Percentiles rank a stretch among this genome's conserved stretches.
Evolutionary conservation across 75 land plant genomes (phyloP).

Genomic region (Azolla pinnata): DNA sequence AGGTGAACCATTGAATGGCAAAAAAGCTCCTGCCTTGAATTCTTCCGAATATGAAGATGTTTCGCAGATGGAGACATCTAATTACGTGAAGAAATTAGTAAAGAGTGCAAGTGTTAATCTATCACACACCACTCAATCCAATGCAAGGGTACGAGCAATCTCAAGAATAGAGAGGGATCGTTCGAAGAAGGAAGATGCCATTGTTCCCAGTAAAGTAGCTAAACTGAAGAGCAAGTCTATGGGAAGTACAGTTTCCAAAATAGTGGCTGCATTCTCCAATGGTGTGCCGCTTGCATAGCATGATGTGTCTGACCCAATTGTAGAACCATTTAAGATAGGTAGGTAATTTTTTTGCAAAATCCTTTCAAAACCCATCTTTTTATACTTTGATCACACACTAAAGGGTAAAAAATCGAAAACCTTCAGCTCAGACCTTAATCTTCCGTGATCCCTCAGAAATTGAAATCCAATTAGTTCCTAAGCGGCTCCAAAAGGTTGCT

Average conservation of each 20-base stretch:
- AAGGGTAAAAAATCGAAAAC: too few species aligned
- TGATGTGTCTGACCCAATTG: too few species aligned
- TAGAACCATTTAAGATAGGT: too few species aligned
- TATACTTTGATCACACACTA: too few species aligned
- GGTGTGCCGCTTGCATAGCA: too few species aligned
- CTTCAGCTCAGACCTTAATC: too few species aligned
- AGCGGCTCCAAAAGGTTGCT: too few species aligned
- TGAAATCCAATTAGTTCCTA: too few species aligned
- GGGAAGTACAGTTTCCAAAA: slow-evolving; percentile 3
- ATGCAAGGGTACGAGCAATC: not conserved
- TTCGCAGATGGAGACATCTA: not conserved
- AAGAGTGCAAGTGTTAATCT: slow-evolving; percentile 1
- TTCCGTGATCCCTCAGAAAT: too few species aligned
- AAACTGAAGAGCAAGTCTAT: not conserved
- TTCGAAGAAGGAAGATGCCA: not conserved
- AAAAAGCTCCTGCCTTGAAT: not conserved
- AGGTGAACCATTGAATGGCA: not conserved
- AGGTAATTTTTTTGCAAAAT: too few species aligned
- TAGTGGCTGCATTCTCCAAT: slow-evolving; percentile 4
- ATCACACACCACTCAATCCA: not conserved
- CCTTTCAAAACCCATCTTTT: too few species aligned
- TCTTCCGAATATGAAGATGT: not conserved
- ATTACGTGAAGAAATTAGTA: slow-evolving; percentile 6
- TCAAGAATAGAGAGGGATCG: not conserved
- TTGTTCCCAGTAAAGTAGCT: not conserved